phyloP scores from a whole-genome alignment of 2,329 filamentous ascomycete species.

The Sclerotinia sclerotiorum region DNA sequence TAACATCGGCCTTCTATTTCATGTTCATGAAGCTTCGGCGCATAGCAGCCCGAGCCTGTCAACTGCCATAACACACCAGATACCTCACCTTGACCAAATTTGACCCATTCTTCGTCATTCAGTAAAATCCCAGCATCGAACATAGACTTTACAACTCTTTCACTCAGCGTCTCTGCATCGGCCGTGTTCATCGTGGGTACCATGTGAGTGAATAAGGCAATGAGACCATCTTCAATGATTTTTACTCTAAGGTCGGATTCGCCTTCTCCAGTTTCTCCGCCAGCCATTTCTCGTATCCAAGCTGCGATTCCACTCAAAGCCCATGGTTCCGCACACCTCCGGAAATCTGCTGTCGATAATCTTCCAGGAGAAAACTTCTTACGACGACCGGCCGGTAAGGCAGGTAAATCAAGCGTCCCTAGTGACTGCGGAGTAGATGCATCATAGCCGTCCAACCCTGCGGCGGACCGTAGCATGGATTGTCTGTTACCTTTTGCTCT shows the following conservation, averaged over 20 bases:
- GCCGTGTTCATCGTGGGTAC: constrained; percentile 98
- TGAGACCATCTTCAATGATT: constrained; percentile 81
- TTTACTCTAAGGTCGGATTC: constrained; percentile 84
- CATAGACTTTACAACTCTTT: constrained; percentile 77
- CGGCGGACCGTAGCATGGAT: constrained; percentile 51
- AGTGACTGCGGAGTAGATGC: constrained; percentile 50
- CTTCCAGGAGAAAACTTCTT: constrained; percentile 85
- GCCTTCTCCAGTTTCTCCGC: constrained; percentile 58
- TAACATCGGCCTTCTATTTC: constrained; percentile 79
- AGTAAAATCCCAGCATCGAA: constrained; percentile 73
- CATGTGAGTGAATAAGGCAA: constrained; percentile 88
- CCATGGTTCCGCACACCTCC: constrained; percentile 86
- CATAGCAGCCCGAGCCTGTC: constrained; percentile 88
- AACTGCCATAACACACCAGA: constrained; percentile 93
- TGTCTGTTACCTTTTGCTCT: constrained; percentile 54
- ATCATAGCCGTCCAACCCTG: constrained; percentile 58
- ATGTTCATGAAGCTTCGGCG: constrained; percentile 69
- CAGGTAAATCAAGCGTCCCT: constrained; percentile 77
- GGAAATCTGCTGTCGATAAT: constrained; percentile 76
- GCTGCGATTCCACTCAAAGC: constrained; percentile 81
- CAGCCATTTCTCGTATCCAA: constrained; percentile 84
- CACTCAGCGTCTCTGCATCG: constrained; percentile 85
- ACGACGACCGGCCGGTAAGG: constrained; percentile 74
- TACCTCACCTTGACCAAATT: constrained; percentile 76
- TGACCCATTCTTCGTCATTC: constrained; percentile 96